Evolutionary conservation across 169 alveolate genomes (phyloP).

Genomic region (Plasmodium inui): DNA sequence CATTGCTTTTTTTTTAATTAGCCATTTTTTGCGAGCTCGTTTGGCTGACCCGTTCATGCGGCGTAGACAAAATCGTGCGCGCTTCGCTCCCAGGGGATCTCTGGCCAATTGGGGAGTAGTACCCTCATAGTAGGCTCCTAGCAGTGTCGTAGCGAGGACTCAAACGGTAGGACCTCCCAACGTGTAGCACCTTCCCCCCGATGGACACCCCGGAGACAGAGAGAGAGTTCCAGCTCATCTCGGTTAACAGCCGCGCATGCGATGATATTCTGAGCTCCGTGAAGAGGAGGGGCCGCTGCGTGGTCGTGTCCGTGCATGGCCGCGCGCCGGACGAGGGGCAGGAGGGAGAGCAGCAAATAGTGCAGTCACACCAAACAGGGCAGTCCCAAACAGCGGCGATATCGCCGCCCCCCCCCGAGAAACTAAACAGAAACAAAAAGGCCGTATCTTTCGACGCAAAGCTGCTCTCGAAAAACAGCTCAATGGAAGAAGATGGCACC

Average conservation of each 20-base stretch:
- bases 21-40: not conserved
- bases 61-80: not conserved
- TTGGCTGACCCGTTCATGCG: not conserved
- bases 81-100: not conserved
- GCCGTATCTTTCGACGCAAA: conserved; percentile 5
- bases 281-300: not conserved
- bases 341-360: not conserved
- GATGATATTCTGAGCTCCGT: not conserved
- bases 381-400: not conserved
- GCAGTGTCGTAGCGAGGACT: too few species aligned
- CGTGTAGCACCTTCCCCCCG: not conserved
- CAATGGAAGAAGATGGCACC: not conserved
- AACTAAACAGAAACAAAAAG: conserved; percentile 1
- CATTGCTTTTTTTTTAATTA: not conserved
- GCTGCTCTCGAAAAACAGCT: not conserved
- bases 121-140: too few species aligned
- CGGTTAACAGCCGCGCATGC: conserved; percentile 33
- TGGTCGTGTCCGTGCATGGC: conserved; percentile 23
- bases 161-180: too few species aligned
- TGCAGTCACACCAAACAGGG: not conserved
- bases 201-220: not conserved
- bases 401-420: not conserved
- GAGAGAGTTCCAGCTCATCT: conserved; percentile 20
- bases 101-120: too few species aligned
- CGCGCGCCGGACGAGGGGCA: not conserved